These are phyloP conservation scores for Chaetomium tenue DNA, from an alignment of 495 filamentous ascomycete genomes.

Conservation along the genomic window DNA sequence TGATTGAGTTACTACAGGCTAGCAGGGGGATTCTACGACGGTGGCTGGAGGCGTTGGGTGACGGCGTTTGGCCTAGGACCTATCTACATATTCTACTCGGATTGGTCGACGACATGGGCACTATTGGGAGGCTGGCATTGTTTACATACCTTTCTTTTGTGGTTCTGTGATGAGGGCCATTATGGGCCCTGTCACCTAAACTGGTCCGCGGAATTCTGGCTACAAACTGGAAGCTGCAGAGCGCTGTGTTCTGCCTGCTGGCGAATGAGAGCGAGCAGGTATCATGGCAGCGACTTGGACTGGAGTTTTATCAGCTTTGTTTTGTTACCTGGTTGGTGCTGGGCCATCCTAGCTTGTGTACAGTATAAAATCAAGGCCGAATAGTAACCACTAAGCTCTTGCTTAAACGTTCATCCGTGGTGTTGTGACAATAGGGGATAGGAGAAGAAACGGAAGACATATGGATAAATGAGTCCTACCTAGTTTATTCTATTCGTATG, in stretches of 20 bases:
- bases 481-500: too few species aligned
- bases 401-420: too few species aligned
- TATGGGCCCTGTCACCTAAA: not conserved
- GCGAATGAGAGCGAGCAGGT: not conserved
- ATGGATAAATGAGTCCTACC: too few species aligned
- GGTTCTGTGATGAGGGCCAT: not conserved
- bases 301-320: not conserved
- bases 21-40: constrained; percentile 8
- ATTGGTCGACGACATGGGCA: not conserved
- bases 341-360: too few species aligned
- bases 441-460: too few species aligned
- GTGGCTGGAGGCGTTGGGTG: not conserved
- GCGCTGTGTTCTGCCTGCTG: not conserved
- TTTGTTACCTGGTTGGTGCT: not conserved
- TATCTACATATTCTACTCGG: not conserved
- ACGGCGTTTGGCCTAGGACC: not conserved
- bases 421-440: too few species aligned
- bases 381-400: too few species aligned
- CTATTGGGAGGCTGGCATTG: not conserved
- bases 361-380: too few species aligned
- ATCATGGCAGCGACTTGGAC: not conserved
- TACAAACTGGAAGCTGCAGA: not conserved
- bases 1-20: constrained; percentile 15
- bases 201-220: not conserved
- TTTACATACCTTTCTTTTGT: not conserved